Conservation (phyloP, 73 alveolate genomes). For the Paramecium biaurelia region DNA sequence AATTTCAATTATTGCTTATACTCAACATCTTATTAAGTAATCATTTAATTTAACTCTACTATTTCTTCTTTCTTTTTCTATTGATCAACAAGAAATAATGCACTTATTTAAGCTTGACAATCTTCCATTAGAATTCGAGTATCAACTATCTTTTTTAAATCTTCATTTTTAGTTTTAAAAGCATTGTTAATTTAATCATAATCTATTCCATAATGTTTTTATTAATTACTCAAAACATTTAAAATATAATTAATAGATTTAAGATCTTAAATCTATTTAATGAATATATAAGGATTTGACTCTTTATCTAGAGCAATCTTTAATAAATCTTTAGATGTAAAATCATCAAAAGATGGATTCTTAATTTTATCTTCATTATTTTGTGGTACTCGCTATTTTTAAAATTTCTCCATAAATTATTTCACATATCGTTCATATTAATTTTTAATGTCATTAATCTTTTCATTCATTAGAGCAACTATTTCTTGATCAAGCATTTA, state of each 20-base stretch:
- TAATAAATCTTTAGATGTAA: background rate
- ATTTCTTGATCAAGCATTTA: background rate
- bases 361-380: background rate
- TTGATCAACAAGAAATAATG: background rate
- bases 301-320: background rate
- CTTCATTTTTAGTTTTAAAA: background rate
- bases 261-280: background rate
- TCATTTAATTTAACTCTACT: background rate
- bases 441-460: background rate
- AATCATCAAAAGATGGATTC: background rate
- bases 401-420: background rate
- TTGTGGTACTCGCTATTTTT: background rate
- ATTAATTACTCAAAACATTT: background rate
- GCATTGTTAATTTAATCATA: background rate
- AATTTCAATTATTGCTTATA: background rate
- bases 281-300: background rate
- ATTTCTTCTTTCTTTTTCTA: background rate
- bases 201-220: background rate
- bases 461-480: background rate
- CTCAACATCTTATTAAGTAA: background rate
- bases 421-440: background rate
- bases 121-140: background rate
- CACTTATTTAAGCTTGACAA: background rate
- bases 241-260: background rate
- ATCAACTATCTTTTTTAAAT: background rate